Evolutionary conservation across 495 filamentous ascomycete genomes (phyloP), one percentile per base, ranked within the genome.

Genomic region (Bathelium albidoporum): DNA sequence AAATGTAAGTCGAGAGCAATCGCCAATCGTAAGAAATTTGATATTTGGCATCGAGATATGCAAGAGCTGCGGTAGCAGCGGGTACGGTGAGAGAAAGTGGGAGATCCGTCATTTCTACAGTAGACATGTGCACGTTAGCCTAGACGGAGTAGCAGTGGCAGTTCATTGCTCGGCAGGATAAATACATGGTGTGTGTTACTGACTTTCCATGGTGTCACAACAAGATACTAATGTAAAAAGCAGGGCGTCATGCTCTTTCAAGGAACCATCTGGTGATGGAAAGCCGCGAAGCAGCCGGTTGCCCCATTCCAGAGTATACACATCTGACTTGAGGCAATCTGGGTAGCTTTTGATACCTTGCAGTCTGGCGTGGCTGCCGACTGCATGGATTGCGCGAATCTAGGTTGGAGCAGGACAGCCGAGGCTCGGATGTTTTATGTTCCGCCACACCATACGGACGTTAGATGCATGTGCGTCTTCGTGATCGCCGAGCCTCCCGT

Each of bases 41-140:
- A 64, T 77, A 82, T 73, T 82, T 83, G 7, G 88, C 94, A 70
- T 96, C 91, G 59, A 95, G 74, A 72, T 96, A 98, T 29, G 90
- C 89, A 32, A 88, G 80, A 0, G 80, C 79, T 5, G 88, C 86
- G 20, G 72, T 69, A 12, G 83, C 82, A 32, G 84, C 81, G 24
- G 91, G 87, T 31, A 82, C 73, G 14, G 83, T 79, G 52, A 91
- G 61, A 22, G 82, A 64, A 16, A 73, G 70, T 4, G 71, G 36
- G 2, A 29, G 0, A 4, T 55, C 49, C 29, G 24, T 0, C 11
- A 11, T 0, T 39, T 14, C 34, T 39, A 39, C 14, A 39, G 34
- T 14, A 39, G 7, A 16, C 11, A 3, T 55, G 20, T 29, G 11
- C 7, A 26, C 5, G 16, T 29, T 20, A 55, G 49, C 1, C 29